Base-by-base conservation (phyloP, 495 filamentous ascomycete genomes). In the Cercophora scortea region DNA sequence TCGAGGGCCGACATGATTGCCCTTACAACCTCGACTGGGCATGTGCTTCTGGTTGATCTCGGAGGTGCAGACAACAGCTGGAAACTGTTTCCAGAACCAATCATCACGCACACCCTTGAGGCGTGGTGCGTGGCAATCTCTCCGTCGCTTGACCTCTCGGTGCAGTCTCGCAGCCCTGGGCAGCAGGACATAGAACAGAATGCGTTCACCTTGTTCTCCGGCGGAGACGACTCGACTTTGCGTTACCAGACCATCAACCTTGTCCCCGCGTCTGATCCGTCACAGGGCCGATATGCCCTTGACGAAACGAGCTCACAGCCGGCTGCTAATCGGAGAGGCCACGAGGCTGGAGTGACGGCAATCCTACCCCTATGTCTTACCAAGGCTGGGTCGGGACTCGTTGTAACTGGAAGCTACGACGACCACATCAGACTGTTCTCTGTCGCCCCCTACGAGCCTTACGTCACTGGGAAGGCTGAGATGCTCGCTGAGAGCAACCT, bases 321-420 rank as follows among this genome's bases (percentile, higher is more conserved):
- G 25, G 55, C 55, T 18, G 34, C 68, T 34, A 50, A 52, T 42
- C 34, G 80, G 48, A 79, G 67, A 50, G 74, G 76, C 32, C 92
- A 96, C 59, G 76, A 74, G 13, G 89, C 90, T 11, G 93, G 93
- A 4, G 89, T 98, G 2, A 96, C 92, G 0, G 82, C 89, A 1
- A 92, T 98, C 51, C 63, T 96, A 33, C 86, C 89, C 0, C 59
- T 90, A 9, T 62, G 72, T 1, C 46, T 78, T 8, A 44, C 32
- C 4, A 47, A 57, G 25, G 68, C 68, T 16, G 68, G 62, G 15
- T 67, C 70, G 0, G 75, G 76, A 16, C 56, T 90, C 7, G 55
- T 96, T 8, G 60, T 95, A 33, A 97, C 90, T 3, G 93, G 93
- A 10, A 92, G 89, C 61, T 98, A 97, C 64, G 93, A 98, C 56